Evolutionary conservation across 306 rosid genomes (phyloP), one percentile per base, ranked within the genome.

Genomic region (Cucurbita maxima): DNA sequence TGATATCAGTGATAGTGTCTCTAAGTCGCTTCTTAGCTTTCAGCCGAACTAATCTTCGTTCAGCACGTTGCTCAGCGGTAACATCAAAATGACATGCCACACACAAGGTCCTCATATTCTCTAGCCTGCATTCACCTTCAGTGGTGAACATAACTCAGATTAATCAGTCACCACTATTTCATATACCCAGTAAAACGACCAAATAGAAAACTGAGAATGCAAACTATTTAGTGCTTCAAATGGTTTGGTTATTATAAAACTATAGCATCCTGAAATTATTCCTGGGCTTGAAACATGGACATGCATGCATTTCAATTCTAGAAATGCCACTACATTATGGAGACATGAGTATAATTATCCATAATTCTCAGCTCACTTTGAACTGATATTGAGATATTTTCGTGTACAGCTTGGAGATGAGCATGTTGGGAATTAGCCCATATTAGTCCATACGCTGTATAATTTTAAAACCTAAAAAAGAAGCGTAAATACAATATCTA

Each of bases 71-170:
- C 57, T 84, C 89, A 56, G 79, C 81, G 19, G 97, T 93, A 43
- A 93, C 96, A 75, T 88, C 90, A 71, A 70, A 79, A 84, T 93
- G 98, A 80, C 98, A 90, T 48, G 96, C 97, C 55, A 93, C 90
- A 71, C 98, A 93, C 4, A 93, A 92, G 73, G 98, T 90, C 77
- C 98, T 86, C 92, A 93, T 81, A 82, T 93, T 93, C 80, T 93
- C 98, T 45, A 90, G 89, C 72, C 82, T 85, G 83, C 97, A 93
- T 74, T 90, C 98, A 13, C 98, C 98, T 92, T 72, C 72, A 54
- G 56, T 73, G 37, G 41, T 51, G 20, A 56, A 60, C 54, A 69
- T 37, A 67, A 37, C 30, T 10, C 67, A 75, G 59, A 18, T 19
- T 67, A 25, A 34, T 81, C 73, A 58, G 15, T n/a, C 68, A 53